Evolutionary conservation across 441 rosid genomes (phyloP), one percentile per base, ranked within the genome.

Genomic region (Omphalea diandra): DNA sequence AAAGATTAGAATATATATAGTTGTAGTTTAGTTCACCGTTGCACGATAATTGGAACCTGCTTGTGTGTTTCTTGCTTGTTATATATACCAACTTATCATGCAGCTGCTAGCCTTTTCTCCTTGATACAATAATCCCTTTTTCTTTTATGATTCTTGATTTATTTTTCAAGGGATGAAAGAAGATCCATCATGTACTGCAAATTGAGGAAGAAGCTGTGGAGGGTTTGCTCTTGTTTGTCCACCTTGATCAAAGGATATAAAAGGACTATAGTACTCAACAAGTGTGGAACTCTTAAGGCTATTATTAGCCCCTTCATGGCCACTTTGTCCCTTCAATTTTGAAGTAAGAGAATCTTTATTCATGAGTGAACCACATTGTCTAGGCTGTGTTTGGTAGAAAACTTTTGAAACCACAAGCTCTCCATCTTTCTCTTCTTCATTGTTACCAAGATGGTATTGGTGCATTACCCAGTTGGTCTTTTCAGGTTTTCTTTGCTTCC

Each of bases 401-500:
- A 94, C 94, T 81, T 94, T 94, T 0, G 99, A 95, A 32, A 82
- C 84, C 11, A 93, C 98, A 8, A 92, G 81, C 73, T 93, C 98
- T 3, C 99, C 98, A 56, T 95, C 97, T 81, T 83, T 93, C 76
- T 95, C 99, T 59, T 93, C 97, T 65, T 93, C 95, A 27, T 83
- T 81, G 70, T 80, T 71, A 10, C 99, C 99, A 50, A 93, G 82
- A 79, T 94, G 98, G 78, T 94, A 94, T 65, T 94, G 98, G 75
- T 94, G 98, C 97, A 94, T 94, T 43, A 94, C 96, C 99, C 99
- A 95, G 66, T 86, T 90, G 43, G 98, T 95, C 61, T 95, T 95
- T 79, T 93, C 99, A 0, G 99, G 95, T 72, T 95, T 95, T 75
- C 81, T 86, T 67, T 89, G 94, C 73, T 93, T 87, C 2, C 99